Evolutionary conservation across 2,329 filamentous ascomycete genomes (phyloP).

Genomic region (Monilinia polystroma): DNA sequence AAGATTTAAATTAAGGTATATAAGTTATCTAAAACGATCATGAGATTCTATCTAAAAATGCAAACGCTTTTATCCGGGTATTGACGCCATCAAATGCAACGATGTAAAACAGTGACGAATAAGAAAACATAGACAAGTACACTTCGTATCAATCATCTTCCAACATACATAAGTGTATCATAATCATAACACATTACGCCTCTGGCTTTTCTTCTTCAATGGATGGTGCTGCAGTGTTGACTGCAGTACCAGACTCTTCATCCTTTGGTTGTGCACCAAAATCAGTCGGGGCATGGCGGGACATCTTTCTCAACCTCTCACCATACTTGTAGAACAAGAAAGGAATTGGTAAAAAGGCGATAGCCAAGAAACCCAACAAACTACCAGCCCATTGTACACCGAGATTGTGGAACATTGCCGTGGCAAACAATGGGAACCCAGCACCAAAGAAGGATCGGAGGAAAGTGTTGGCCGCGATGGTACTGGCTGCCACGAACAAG

Average conservation of each 20-base stretch:
- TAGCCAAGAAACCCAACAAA: constrained; percentile 44
- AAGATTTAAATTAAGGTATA: constrained; percentile 6
- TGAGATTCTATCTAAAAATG: constrained; percentile 10
- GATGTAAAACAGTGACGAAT: background rate
- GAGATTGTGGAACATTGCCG: constrained; percentile 42
- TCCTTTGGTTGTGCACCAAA: constrained; percentile 13
- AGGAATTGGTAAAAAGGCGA: constrained; percentile 45
- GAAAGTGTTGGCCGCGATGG: constrained; percentile 32
- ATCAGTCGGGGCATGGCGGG: constrained; percentile 27
- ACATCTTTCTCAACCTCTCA: constrained; percentile 49
- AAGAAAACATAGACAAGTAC: constrained; percentile 1
- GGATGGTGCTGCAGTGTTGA: constrained; percentile 8
- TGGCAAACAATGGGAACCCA: constrained; percentile 39
- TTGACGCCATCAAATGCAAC: constrained; percentile 18
- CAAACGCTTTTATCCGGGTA: constrained; percentile 12
- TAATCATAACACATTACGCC: constrained; percentile 8
- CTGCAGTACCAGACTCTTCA: constrained; percentile 13
- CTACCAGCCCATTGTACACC: constrained; percentile 44
- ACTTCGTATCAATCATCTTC: constrained; percentile 13
- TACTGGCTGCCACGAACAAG: constrained; percentile 29
- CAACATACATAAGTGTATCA: constrained; percentile 2
- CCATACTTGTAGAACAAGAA: constrained; percentile 54
- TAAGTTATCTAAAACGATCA: constrained; percentile 1
- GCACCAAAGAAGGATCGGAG: constrained; percentile 29
- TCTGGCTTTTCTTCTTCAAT: constrained; percentile 8